Base-by-base conservation (phyloP, 805 yeast species). In the Sugiyamaella smithiae region DNA sequence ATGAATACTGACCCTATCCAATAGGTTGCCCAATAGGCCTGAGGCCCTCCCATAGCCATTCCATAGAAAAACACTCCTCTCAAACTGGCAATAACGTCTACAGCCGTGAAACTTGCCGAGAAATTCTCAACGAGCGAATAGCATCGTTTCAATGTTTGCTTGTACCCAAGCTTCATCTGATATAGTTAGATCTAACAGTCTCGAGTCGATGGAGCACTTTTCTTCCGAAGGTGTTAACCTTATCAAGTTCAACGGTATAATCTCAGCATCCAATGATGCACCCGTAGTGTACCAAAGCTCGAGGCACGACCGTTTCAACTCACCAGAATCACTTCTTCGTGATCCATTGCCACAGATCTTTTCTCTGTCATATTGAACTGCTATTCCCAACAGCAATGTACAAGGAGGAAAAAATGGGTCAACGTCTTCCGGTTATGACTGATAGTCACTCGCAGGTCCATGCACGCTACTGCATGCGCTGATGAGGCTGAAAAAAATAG, bases 231-330 rank as follows among this genome's bases (percentile, higher is more conserved):
- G 57, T 40, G 20, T 54, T 46, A 54, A 51, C 57, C 55, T 46
- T 51, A 12, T 54, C 57, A 54, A 54, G 57, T 54, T 54, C 57
- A 46, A 44, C 57, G 55, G 57, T 54, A 43, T 51, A 37, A 51
- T 54, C 57, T 54, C 57, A 54, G 57, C 55, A 23, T 14, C n/a
- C 19, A 26, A 12, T 6, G 14, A 23, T 23, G 48, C 48, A 45
- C 48, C 48, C 48, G 48, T 37, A 45, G 48, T 37, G 48, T 14
- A 22, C 48, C 48, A 45, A 22, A 35, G 48, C 48, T 22, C 25
- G 25, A 37, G 40, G 41, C n/a, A 20, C 14, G 8, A 11, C 26
- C 42, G 19, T 23, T 24, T 28, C 31, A 45, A 45, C 48, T 45
- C 37, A 45, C 48, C 43, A 45, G 33, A 22, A 45, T 23, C 25